A percentile compares a stretch with the other conserved stretches of the same genome.
These are phyloP conservation scores for Metschnikowia vanudenii DNA, from an alignment of 805 yeast species.

Conservation along the genomic window DNA sequence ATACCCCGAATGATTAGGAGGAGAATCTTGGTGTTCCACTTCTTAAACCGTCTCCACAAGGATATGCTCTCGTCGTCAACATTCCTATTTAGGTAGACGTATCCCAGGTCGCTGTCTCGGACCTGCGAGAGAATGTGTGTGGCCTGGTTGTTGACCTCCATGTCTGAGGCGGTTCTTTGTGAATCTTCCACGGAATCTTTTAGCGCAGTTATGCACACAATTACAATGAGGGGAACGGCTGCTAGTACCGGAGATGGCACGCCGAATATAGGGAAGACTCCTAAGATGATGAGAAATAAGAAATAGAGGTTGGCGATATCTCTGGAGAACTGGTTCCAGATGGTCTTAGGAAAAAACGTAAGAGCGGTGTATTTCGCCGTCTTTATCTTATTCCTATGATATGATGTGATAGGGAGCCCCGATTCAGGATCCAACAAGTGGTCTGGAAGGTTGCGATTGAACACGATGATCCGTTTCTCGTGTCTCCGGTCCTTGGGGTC, in stretches of 20 bases:
- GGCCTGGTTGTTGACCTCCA: constrained; percentile 67
- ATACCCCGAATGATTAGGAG: constrained; percentile 27
- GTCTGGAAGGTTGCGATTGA: constrained; percentile 61
- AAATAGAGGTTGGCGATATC: constrained; percentile 63
- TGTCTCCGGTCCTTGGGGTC: constrained; percentile 32
- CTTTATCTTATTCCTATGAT: constrained; percentile 57
- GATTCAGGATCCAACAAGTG: constrained; percentile 43
- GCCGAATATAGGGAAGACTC: constrained; percentile 61
- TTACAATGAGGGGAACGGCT: constrained; percentile 79
- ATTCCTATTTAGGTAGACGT: constrained; percentile 49
- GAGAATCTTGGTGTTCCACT: constrained; percentile 37
- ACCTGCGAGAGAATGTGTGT: constrained; percentile 57
- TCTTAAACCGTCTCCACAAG: constrained; percentile 68
- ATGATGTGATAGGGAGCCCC: constrained; percentile 33
- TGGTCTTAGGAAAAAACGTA: constrained; percentile 55
- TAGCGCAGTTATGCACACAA: constrained; percentile 69
- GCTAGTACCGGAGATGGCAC: constrained; percentile 70
- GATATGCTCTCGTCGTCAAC: constrained; percentile 63
- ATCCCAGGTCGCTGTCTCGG: constrained; percentile 36
- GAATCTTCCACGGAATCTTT: constrained; percentile 80
- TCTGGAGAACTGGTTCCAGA: constrained; percentile 48
- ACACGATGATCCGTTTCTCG: constrained; percentile 21
- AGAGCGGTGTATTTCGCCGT: constrained; percentile 63
- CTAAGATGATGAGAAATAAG: constrained; percentile 52
- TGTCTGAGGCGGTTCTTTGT: constrained; percentile 60